Evolutionary conservation across 1,139 yeast species (phyloP), one percentile per base, ranked within the genome.

Genomic region (Nematodospora anomalae): DNA sequence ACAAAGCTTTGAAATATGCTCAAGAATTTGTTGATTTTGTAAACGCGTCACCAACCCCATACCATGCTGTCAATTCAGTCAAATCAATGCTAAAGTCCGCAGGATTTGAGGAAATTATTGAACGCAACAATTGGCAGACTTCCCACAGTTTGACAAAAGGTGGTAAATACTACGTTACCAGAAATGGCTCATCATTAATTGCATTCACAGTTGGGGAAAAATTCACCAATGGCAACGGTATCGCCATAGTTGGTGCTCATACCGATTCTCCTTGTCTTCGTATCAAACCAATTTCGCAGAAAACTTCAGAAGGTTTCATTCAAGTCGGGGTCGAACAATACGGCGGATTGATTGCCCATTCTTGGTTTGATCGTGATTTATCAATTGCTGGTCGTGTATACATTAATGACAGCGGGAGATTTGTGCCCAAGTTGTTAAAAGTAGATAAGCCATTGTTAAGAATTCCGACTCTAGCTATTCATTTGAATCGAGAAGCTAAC

Each of bases 381-480:
- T 77, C 95, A 24, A 69, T 90, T 42, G 97, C 97, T 6, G 98
- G 98, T 11, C 73, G 97, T 47, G 96, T 92, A 1, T 82, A 83
- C 55, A 74, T 76, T 27, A 58, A 61, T 22, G 67, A 64, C 11
- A 81, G 66, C 28, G 82, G 77, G 13, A 63, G 74, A 35, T 74
- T 65, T 44, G 74, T 77, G 28, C 80, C 96, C 1, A 80, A 73
- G 53, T 69, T 92, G 44, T 76, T 92, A 45, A 86, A 88, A 58
- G 74, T 92, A 46, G 80, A 85, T 49, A 84, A 77, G 58, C 97
- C 98, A 1, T 63, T 92, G 41, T 71, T 92, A 53, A 79, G 96
- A 55, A 90, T 92, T 41, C 98, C 97, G 28, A 89, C 97, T 1
- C 71, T 92, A 57, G 98, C 98, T 12, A 90, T 92, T 46, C 98